A percentile compares a stretch with the other conserved stretches of the same genome.
phyloP scores from a whole-genome alignment of 2,329 filamentous ascomycete species.

The Claviceps maximensis region DNA sequence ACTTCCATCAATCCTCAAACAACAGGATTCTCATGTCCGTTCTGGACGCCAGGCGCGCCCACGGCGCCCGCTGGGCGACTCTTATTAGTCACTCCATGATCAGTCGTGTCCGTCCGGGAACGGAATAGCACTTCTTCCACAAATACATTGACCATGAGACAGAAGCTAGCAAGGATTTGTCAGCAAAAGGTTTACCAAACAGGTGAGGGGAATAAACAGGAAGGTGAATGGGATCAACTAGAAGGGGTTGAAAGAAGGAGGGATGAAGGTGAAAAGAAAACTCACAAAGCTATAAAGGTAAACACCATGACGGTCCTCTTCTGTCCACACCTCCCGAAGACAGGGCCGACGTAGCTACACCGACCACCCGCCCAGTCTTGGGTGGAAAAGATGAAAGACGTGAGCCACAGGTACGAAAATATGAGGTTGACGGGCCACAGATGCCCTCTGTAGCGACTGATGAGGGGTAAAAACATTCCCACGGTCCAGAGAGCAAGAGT shows the following conservation, averaged over 20 bases:
- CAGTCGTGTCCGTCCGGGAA: background rate
- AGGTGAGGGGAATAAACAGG: too few relatives aligned
- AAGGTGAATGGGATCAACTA: too few relatives aligned
- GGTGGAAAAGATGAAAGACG: conserved; percentile 14
- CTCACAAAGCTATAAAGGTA: conserved; percentile 15
- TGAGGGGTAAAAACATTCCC: conserved; percentile 9
- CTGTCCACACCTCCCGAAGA: conserved; percentile 6
- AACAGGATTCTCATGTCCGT: background rate
- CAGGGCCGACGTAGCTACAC: conserved; percentile 4
- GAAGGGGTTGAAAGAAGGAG: too few relatives aligned
- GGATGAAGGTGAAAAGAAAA: background rate
- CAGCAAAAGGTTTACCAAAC: too few relatives aligned
- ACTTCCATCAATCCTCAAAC: background rate
- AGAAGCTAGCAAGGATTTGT: conserved; percentile 6
- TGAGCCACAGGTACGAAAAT: conserved; percentile 16
- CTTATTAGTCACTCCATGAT: background rate
- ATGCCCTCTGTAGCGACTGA: conserved; percentile 11
- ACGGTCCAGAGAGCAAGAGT: conserved; percentile 11
- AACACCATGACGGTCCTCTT: conserved; percentile 14
- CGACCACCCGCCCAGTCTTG: conserved; percentile 11
- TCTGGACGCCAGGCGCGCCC: background rate
- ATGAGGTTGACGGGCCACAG: conserved; percentile 11
- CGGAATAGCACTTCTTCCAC: conserved; percentile 2
- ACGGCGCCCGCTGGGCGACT: background rate
- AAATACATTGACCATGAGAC: conserved; percentile 9